A percentile compares a stretch with the other conserved stretches of the same genome.
These are phyloP conservation scores for Phytophthora aleatoria DNA, from an alignment of 352 stramenopile species.

Conservation along the genomic window DNA sequence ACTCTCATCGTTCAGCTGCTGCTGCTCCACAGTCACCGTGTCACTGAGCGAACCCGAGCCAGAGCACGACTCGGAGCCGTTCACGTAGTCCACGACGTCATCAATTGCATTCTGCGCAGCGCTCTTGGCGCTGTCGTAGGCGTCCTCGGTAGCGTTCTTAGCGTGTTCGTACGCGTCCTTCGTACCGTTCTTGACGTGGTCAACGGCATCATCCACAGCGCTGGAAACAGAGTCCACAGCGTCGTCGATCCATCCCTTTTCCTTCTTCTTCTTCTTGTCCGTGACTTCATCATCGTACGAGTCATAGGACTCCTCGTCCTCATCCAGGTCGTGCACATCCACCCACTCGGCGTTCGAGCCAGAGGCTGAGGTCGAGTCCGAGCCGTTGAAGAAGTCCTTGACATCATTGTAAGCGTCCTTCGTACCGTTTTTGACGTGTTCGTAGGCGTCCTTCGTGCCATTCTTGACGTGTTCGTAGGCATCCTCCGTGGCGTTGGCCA, in stretches of 20 bases:
- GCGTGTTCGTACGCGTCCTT: constrained; percentile 25
- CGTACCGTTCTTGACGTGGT: constrained; percentile 28
- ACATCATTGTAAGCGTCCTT: constrained; percentile 23
- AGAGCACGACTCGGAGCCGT: constrained; percentile 30
- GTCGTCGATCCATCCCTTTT: constrained; percentile 33
- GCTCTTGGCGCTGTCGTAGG: constrained; percentile 28
- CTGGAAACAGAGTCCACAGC: constrained; percentile 33
- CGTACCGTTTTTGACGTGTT: constrained; percentile 34
- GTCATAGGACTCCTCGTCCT: constrained; percentile 33
- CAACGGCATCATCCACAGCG: constrained; percentile 24
- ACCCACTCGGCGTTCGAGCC: constrained; percentile 27
- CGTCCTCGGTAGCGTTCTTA: constrained; percentile 34
- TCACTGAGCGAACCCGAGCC: constrained; percentile 25
- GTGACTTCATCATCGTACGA: constrained; percentile 14
- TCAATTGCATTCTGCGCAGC: constrained; percentile 18
- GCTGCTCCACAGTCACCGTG: constrained; percentile 24
- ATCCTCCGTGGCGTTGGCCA: constrained; percentile 31
- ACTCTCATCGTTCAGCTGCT: constrained; percentile 36
- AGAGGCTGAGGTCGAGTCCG: constrained; percentile 31
- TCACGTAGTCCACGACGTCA: constrained; percentile 31
- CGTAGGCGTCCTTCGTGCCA: constrained; percentile 20
- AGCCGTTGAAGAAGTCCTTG: constrained; percentile 37
- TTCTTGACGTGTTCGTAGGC: constrained; percentile 30
- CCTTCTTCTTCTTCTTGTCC: constrained; percentile 24
- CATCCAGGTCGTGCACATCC: constrained; percentile 34